Conservation (phyloP, 768 basidiomycete species). For the Strobilomyces echinocephalus region DNA sequence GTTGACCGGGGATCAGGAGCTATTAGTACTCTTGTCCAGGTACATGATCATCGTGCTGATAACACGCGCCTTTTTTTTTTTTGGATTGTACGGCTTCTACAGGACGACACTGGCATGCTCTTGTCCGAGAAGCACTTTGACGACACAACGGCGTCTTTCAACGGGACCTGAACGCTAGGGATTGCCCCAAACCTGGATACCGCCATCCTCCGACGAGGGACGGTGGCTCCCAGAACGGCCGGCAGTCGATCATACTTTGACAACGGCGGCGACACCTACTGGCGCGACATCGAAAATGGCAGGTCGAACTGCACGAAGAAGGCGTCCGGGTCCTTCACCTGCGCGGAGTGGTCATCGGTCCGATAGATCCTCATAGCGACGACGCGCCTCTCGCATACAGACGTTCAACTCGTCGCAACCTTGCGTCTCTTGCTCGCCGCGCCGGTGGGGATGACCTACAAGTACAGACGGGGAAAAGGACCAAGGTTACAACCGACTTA, state of each 20-base stretch:
- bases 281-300: not conserved
- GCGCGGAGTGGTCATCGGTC: constrained; percentile 3
- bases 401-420: constrained; percentile 1
- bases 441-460: constrained; percentile 3
- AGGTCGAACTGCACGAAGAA: constrained; percentile 1
- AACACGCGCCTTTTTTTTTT: no score
- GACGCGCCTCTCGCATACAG: not conserved
- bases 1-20: no score
- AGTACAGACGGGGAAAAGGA: constrained; percentile 7
- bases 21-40: no score
- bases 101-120: no score
- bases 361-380: not conserved
- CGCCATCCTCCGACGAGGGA: not conserved
- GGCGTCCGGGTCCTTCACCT: constrained; percentile 9
- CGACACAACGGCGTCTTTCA: no score
- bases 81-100: no score
- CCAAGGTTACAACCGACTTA: no score
- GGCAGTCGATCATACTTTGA: constrained; percentile 8
- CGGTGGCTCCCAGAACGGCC: not conserved
- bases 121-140: no score
- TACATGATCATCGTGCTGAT: no score
- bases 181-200: no score
- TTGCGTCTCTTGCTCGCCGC: constrained; percentile 11
- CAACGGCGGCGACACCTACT: not conserved
- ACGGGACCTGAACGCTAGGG: no score